Evolutionary conservation across 225 moss, liverwort and hornwort genomes (phyloP), one percentile per base, ranked within the genome.

Genomic region (Takakia lepidozioides): DNA sequence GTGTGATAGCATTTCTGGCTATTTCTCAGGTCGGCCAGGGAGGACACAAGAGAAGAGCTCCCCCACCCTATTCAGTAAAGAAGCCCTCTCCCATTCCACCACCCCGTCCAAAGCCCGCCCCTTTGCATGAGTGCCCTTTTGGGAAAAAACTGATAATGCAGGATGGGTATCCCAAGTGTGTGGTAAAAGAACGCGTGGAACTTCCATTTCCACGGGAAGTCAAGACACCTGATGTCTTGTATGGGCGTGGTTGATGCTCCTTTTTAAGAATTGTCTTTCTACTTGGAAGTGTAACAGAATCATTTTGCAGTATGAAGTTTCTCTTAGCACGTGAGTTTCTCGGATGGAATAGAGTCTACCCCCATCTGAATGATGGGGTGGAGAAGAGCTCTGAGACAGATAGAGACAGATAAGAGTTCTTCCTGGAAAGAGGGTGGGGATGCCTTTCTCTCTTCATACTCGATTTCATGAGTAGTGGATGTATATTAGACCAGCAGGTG

Each of bases 111-210:
- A n/a, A n/a, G 48, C 59, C 56, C 44, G 67, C 53, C 27, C 43
- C 67, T 47, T 26, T 56, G 28, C 52, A 23, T 56, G 23, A 78
- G 38, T 95, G 95, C 38, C 43, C 84, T 19, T 66, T 80, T 8
- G 90, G 84, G 50, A 82, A 95, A 84, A 90, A 84, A 55, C 57
- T 73, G 40, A 58, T 95, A 43, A 59, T 82, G 37, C 69, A 86
- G 54, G 77, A 90, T 52, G 95, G 90, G 35, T 63, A 27, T 14
- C 7, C 68, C 0, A 95, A 75, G 59, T 95, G 95, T 65, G 75
- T 90, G 42, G 95, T 95, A 55, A 95, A 78, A 66, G 95, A 95
- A 67, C 76, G 95, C 28, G 76, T 90, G 56, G 90, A 90, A 73
- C 60, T 95, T 48, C 95, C 95, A 8, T 95, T 95, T 58, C 65